Evolutionary conservation across 2,329 filamentous ascomycete genomes (phyloP), one percentile per base, ranked within the genome.

Genomic region (Aureobasidium sp.): DNA sequence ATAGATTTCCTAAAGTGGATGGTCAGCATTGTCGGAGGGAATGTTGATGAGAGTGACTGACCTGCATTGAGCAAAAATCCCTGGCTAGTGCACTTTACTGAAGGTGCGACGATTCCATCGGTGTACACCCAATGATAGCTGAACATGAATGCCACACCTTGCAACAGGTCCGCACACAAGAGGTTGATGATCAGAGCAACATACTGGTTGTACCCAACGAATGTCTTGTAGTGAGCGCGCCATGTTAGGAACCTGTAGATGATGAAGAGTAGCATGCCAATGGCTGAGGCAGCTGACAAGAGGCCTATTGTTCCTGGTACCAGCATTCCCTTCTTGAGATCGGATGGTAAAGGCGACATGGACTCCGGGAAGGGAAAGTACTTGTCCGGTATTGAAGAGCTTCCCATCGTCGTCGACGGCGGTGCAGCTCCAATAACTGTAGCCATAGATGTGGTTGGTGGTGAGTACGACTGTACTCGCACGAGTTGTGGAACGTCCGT

Each of bases 151-250:
- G 85, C 83, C 0, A 83, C 70, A 8, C 83, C 79, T 67, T 89
- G 87, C 67, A 86, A 83, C 61, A 88, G 79, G 66, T 90, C 87
- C 63, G 87, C 86, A 27, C 87, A 73, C 6, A 90, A 75, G 0
- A 90, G 79, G 69, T 89, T 89, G 70, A 87, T 83, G 62, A 89
- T 86, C 5, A 90, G 77, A 0, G 89, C 76, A 32, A 89, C 78
- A 67, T 89, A 87, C 71, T 89, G 87, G 65, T 88, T 89, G 66
- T 72, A 69, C 37, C 69, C 67, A n/a, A 72, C 49, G 48, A 67
- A 71, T 6, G 68, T 70, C 47, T 65, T 65, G 63, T 71, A 69
- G 61, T 70, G 68, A 41, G 64, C 55, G 16, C 66, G 66, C 70
- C 71, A 72, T 29, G 64, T 67, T 7, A 70, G 54, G 55, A 74